Base-by-base conservation (phyloP, 2,329 filamentous ascomycete genomes). In the Hymenoscyphus scutula region DNA sequence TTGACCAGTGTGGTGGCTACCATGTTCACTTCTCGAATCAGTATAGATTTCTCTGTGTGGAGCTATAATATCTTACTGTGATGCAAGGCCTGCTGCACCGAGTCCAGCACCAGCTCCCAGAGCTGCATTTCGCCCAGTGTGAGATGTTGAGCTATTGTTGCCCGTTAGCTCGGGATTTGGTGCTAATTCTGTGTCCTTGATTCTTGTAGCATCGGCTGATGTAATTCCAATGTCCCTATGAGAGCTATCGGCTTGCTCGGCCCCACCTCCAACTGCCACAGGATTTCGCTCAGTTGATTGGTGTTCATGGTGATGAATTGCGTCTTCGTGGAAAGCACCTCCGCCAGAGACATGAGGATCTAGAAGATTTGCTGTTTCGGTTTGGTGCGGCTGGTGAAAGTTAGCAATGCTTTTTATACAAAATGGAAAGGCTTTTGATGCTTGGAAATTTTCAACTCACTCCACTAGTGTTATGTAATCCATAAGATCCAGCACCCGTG, bases 401-500 rank as follows among this genome's bases (percentile, higher is more conserved):
- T 55, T 3, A 61, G 56, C 13, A 17, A 45, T 5, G 3, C 1
- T 17, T 19, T 37, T 32, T 15, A 5, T 30, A 17, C 10, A 4
- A 3, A n/a, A n/a, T n/a, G n/a, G n/a, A n/a, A n/a, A n/a, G n/a
- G n/a, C n/a, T n/a, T n/a, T n/a, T n/a, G n/a, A n/a, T n/a, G n/a
- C n/a, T 13, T 54, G n/a, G 23, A 29, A 29, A 41, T n/a, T 13
- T 27, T 17, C 17, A n/a, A 60, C 37, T 56, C 32, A 56, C 59
- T 11, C 59, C 58, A 2, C 32, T 37, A 11, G 27, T 56, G 13
- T 53, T 53, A 19, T 59, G 66, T 55, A 56, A 32, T 55, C 59
- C 61, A n/a, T n/a, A n/a, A n/a, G n/a, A n/a, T n/a, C n/a, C n/a
- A 78, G 76, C 51, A 82, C 82, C 4, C 80, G 17, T 23, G 10